A percentile compares a stretch with the other conserved stretches of the same genome.
These are phyloP conservation scores for Tuber aestivum DNA, from an alignment of 495 filamentous ascomycete genomes.

Conservation along the genomic window DNA sequence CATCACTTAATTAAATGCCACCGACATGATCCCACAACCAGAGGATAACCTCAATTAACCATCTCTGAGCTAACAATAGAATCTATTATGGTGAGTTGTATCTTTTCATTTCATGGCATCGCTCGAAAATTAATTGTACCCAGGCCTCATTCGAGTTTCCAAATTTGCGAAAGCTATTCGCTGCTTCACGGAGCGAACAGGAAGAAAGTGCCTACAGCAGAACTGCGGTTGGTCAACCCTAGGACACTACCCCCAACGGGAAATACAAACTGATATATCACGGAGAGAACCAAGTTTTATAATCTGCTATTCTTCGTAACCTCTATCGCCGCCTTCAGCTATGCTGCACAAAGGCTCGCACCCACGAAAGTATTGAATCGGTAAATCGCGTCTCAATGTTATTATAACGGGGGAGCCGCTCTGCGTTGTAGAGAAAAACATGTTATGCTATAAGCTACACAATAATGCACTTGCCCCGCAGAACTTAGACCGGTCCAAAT, in stretches of 20 bases:
- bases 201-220: slow-evolving; percentile 93
- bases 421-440: not conserved
- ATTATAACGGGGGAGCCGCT: not conserved
- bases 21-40: not conserved
- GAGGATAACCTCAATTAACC: not conserved
- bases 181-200: slow-evolving; percentile 85
- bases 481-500: not conserved
- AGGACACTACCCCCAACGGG: not conserved
- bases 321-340: slow-evolving; percentile 84
- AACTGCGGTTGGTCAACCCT: slow-evolving; percentile 63
- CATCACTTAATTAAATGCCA: not conserved
- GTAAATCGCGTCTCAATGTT: not conserved
- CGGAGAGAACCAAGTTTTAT: slow-evolving; percentile 65
- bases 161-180: slow-evolving; percentile 91
- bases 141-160: slow-evolving; percentile 55
- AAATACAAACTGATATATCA: slow-evolving; percentile 16
- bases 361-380: slow-evolving; percentile 13
- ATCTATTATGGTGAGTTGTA: not conserved
- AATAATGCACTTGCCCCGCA: not conserved
- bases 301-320: slow-evolving; percentile 94
- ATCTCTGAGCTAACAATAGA: not conserved
- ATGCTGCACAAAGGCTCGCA: slow-evolving; percentile 62
- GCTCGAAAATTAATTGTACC: slow-evolving; percentile 6
- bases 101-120: not conserved
- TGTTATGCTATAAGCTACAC: not conserved